Conservation (phyloP, 1,284 basidiomycete species). For the Flammula alnicola region DNA sequence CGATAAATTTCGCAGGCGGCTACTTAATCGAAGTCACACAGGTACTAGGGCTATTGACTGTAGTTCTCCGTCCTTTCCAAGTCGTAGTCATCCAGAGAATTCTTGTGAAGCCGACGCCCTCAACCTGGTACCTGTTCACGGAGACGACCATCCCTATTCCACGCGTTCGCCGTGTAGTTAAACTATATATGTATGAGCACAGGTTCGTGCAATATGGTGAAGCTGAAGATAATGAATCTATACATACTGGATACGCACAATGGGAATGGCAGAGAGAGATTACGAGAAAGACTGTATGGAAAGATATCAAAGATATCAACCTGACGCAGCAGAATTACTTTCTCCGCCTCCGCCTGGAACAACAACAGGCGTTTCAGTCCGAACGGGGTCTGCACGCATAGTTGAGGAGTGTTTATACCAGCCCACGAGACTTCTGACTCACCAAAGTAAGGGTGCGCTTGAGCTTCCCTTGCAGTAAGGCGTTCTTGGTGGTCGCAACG, state of each 20-base stretch:
- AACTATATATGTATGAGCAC: too few species aligned
- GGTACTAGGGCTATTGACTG: too few species aligned
- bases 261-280: conserved; percentile 23
- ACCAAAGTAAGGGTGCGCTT: conserved; percentile 91
- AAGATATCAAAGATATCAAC: conserved; percentile 21
- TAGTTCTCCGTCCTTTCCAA: too few species aligned
- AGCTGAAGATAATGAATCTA: conserved; percentile 35
- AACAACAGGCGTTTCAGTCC: conserved; percentile 57
- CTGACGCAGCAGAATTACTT: conserved; percentile 68
- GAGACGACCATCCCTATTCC: too few species aligned
- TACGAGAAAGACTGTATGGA: conserved; percentile 11
- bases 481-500: conserved; percentile 98
- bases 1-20: too few species aligned
- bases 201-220: conserved; percentile 15
- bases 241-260: conserved; percentile 36
- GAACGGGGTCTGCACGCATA: conserved; percentile 56
- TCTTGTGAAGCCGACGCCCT: too few species aligned
- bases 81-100: too few species aligned
- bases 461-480: conserved; percentile 91
- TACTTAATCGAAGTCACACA: too few species aligned
- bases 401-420: conserved; percentile 6
- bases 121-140: too few species aligned
- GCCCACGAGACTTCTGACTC: conserved; percentile 21
- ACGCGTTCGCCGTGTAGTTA: too few species aligned
- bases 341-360: conserved; percentile 72